phyloP scores from a whole-genome alignment of 139 green algal species.

The Asterochloris erici region DNA sequence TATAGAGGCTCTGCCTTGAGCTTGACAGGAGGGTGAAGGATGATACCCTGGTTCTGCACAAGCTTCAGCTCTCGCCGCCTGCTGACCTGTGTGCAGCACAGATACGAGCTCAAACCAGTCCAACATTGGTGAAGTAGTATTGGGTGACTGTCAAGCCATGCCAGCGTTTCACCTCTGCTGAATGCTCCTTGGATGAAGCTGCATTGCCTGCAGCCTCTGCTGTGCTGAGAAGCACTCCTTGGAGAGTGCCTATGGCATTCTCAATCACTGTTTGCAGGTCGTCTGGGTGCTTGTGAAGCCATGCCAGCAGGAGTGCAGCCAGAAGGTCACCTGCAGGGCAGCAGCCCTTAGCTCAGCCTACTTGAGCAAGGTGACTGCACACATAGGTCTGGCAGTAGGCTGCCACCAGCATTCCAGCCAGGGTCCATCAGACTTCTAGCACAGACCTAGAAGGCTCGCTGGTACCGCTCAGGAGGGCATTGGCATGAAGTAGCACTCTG shows the following conservation, averaged over 20 bases:
- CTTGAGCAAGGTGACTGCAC: background rate
- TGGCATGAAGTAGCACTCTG: background rate
- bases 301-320: conserved; percentile 66
- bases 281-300: conserved; percentile 46
- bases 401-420: background rate
- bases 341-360: background rate
- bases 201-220: conserved; percentile 15
- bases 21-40: conserved; percentile 27
- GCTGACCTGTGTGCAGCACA: conserved; percentile 10
- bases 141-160: too few relatives aligned
- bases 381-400: background rate
- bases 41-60: conserved; percentile 40
- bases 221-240: conserved; percentile 57
- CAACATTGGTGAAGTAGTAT: too few relatives aligned
- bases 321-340: conserved; percentile 62
- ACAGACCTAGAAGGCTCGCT: background rate
- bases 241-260: conserved; percentile 59
- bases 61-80: conserved; percentile 49
- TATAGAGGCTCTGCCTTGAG: conserved; percentile 2
- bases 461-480: background rate
- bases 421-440: background rate
- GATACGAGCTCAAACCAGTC: background rate
- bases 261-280: conserved; percentile 63
- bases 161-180: conserved; percentile 16
- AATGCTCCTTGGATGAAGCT: conserved; percentile 14